A percentile compares a stretch with the other conserved stretches of the same genome.
phyloP scores from a whole-genome alignment of 1,284 basidiomycete species.

The Apiotrichum akiyoshidainum region DNA sequence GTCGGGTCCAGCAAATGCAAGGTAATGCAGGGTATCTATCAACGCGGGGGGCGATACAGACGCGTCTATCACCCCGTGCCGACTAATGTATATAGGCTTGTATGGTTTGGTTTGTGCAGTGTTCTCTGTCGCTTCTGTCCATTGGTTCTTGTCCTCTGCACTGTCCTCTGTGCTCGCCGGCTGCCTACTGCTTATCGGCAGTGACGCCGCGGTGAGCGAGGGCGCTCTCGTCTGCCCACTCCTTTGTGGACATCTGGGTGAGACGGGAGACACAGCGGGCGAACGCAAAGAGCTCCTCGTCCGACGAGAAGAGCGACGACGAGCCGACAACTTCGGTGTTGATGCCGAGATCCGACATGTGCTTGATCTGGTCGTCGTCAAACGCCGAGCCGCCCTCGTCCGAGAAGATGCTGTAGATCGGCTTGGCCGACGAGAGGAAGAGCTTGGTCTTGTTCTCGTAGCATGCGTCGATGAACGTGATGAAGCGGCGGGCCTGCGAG shows the following conservation, averaged over 20 bases:
- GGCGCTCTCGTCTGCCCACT: conserved; percentile 25
- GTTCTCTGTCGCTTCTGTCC: too few relatives aligned
- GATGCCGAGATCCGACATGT: conserved; percentile 60
- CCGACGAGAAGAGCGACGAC: conserved; percentile 84
- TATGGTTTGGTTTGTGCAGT: too few relatives aligned
- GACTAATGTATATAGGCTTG: too few relatives aligned
- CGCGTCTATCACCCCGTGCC: too few relatives aligned
- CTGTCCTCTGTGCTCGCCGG: neutral
- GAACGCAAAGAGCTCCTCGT: conserved; percentile 93
- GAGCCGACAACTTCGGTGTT: conserved; percentile 68
- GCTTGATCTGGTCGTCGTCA: conserved; percentile 63
- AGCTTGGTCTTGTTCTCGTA: conserved; percentile 90
- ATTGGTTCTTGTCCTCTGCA: neutral
- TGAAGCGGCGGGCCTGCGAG: conserved; percentile 79
- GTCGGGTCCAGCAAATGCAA: neutral
- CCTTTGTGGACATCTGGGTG: conserved; percentile 69
- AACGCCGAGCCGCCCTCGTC: conserved; percentile 56
- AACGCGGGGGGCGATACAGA: too few relatives aligned
- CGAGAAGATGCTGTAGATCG: conserved; percentile 81
- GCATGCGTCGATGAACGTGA: conserved; percentile 95
- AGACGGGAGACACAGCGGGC: conserved; percentile 85
- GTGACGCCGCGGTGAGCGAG: conserved; percentile 9
- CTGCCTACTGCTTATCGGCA: too few relatives aligned
- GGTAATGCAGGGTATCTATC: neutral
- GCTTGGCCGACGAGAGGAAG: conserved; percentile 83